These are phyloP conservation scores for Goffeauzyma gilvescens DNA, from an alignment of 768 basidiomycete species.

Conservation along the genomic window DNA sequence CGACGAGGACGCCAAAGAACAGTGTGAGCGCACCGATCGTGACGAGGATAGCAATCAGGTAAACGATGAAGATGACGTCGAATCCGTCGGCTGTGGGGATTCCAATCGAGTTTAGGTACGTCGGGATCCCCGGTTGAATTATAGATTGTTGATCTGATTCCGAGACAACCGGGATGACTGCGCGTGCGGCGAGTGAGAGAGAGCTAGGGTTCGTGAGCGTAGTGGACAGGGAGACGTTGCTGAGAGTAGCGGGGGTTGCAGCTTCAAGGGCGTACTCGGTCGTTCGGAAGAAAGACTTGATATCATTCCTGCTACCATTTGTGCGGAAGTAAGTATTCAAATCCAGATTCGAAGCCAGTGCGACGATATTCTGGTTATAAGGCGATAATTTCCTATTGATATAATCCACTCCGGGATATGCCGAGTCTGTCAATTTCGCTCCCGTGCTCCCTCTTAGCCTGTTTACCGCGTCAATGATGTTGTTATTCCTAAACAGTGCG, in stretches of 20 bases:
- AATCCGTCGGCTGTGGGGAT: slow-evolving; percentile 76
- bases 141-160: slow-evolving; percentile 21
- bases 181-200: slow-evolving; percentile 13
- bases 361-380: slow-evolving; percentile 43
- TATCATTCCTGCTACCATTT: slow-evolving; percentile 10
- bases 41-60: slow-evolving; percentile 50
- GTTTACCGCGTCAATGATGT: slow-evolving; percentile 59
- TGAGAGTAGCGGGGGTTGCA: slow-evolving; percentile 2
- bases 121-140: slow-evolving; percentile 59
- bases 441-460: slow-evolving; percentile 67
- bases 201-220: no score
- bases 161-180: slow-evolving; percentile 16
- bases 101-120: slow-evolving; percentile 55
- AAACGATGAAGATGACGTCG: slow-evolving; percentile 64
- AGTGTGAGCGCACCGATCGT: slow-evolving; percentile 39
- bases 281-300: slow-evolving; percentile 19
- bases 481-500: slow-evolving; percentile 44
- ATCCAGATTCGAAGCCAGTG: no score
- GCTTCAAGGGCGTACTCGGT: no score
- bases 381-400: slow-evolving; percentile 69
- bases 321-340: slow-evolving; percentile 41
- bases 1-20: slow-evolving; percentile 37
- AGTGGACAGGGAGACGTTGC: background rate
- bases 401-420: slow-evolving; percentile 47
- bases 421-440: slow-evolving; percentile 45